These are phyloP conservation scores for Candida easanensis DNA, from an alignment of 805 yeast genomes.

Conservation along the genomic window DNA sequence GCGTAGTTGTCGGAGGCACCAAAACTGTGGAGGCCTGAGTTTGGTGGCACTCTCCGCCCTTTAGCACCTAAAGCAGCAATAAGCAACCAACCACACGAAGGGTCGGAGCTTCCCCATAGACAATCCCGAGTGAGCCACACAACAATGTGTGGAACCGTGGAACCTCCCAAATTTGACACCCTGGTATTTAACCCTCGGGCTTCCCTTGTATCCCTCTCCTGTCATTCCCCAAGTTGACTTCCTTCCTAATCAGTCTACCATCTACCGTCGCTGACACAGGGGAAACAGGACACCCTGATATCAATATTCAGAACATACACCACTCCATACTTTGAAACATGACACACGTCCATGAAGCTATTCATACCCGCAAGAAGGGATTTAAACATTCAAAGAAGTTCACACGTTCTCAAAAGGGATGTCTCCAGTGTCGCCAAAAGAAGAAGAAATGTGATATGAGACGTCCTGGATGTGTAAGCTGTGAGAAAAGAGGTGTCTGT, in stretches of 20 bases:
- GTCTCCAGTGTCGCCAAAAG: constrained; percentile 29
- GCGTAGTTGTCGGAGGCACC: background rate
- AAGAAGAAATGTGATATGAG: constrained; percentile 30
- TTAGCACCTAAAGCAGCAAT: no score
- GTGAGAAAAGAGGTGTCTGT: constrained; percentile 22
- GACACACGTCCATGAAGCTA: background rate
- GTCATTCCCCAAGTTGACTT: background rate
- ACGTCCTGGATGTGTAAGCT: constrained; percentile 26
- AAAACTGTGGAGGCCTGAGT: no score
- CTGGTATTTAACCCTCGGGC: no score
- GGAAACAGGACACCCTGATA: background rate
- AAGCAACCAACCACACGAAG: no score
- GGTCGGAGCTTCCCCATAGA: no score
- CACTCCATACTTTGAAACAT: background rate
- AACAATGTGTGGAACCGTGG: background rate
- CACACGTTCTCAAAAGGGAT: constrained; percentile 28
- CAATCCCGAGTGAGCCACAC: no score
- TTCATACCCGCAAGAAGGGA: constrained; percentile 8
- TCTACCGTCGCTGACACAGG: background rate
- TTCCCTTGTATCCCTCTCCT: background rate
- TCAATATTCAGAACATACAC: background rate
- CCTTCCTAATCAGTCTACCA: background rate
- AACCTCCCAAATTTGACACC: background rate
- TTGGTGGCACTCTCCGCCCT: no score
- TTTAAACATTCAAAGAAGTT: constrained; percentile 28